phyloP scores from a whole-genome alignment of 73 alveolate species.

The Tetrahymena elliotti region DNA sequence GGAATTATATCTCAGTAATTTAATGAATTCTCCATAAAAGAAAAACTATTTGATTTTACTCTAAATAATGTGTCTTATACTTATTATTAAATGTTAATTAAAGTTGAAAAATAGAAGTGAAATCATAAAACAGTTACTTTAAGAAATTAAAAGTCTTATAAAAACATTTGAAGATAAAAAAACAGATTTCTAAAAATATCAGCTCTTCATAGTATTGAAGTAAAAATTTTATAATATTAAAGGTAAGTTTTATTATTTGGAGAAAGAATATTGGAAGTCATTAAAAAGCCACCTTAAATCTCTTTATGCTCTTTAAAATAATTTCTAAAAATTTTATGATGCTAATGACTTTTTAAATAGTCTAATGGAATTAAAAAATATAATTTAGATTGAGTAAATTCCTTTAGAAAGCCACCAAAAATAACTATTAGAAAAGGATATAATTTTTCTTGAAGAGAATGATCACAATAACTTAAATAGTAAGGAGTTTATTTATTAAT shows the following conservation, averaged over 20 bases:
- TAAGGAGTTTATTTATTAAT: no score
- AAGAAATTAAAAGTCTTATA: neutral
- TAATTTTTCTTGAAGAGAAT: neutral
- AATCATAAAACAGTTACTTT: no score
- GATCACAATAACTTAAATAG: neutral
- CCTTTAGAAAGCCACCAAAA: neutral
- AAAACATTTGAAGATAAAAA: neutral
- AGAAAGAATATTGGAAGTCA: neutral
- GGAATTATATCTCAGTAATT: no score
- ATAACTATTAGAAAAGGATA: neutral
- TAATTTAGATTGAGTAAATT: neutral
- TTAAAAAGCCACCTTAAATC: neutral
- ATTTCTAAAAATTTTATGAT: neutral
- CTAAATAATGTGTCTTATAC: neutral
- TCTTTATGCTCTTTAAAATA: neutral
- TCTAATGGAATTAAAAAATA: neutral
- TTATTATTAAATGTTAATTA: neutral
- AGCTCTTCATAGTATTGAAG: no score
- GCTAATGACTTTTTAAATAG: neutral
- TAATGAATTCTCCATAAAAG: no score
- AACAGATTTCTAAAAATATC: neutral
- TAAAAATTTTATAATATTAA: no score
- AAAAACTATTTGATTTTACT: neutral
- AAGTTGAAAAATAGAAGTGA: neutral
- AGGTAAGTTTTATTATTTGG: no score